A percentile compares a stretch with the other conserved stretches of the same genome.
These are phyloP conservation scores for Camelina neglecta DNA, from an alignment of 345 rosid species.

Conservation along the genomic window DNA sequence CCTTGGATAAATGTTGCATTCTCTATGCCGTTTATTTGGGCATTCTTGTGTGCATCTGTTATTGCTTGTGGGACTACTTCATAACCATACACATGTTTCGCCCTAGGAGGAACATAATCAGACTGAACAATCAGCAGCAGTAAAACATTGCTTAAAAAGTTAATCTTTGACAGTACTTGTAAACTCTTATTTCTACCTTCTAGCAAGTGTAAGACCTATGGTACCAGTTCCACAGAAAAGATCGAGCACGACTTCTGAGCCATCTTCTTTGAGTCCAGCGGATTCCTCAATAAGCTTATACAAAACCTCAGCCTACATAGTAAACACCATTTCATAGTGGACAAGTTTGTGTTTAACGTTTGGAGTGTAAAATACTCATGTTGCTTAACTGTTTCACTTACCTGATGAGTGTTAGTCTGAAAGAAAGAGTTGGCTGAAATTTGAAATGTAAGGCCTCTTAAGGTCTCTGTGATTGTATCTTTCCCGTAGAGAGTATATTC, in stretches of 20 bases:
- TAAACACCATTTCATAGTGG: constrained; percentile 10
- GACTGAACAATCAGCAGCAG: constrained; percentile 4
- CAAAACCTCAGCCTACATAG: constrained; percentile 82
- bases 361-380: neutral
- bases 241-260: constrained; percentile 91
- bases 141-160: neutral
- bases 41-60: constrained; percentile 76
- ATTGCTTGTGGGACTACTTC: constrained; percentile 95
- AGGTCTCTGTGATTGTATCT: constrained; percentile 68
- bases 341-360: neutral
- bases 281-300: constrained; percentile 85
- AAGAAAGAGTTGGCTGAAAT: constrained; percentile 98
- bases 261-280: constrained; percentile 84
- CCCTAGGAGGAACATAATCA: constrained; percentile 50
- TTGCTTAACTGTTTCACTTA: constrained; percentile 28
- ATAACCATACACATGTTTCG: constrained; percentile 82
- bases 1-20: constrained; percentile 92
- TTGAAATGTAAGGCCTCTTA: constrained; percentile 84
- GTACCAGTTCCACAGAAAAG: constrained; percentile 98
- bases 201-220: constrained; percentile 89
- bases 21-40: constrained; percentile 71
- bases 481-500: constrained; percentile 84
- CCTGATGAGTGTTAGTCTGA: constrained; percentile 94
- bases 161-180: neutral
- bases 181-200: constrained; percentile 49